Evolutionary conservation across 2,329 filamentous ascomycete species (phyloP).

Genomic region (Penicillium glabrum): DNA sequence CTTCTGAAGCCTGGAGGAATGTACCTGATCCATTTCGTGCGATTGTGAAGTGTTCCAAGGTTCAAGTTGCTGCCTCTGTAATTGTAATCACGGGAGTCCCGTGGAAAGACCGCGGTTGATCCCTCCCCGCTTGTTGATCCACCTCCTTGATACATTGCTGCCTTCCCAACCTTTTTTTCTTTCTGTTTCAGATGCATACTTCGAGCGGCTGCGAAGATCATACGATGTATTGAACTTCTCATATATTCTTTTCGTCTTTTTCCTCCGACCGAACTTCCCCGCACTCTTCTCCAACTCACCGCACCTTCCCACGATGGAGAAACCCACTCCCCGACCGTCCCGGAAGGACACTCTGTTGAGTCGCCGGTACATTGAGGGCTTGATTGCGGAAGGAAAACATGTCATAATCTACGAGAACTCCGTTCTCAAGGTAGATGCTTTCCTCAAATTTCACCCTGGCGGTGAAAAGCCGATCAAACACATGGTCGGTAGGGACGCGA

Average conservation of each 20-base stretch:
- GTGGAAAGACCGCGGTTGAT: constrained; percentile 14
- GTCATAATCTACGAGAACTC: constrained; percentile 78
- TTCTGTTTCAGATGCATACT: background rate
- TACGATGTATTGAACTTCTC: background rate
- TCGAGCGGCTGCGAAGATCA: background rate
- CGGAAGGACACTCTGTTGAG: constrained; percentile 55
- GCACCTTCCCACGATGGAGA: constrained; percentile 19
- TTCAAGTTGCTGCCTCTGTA: background rate
- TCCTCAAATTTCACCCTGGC: constrained; percentile 87
- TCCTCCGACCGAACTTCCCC: background rate
- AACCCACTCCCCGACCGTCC: constrained; percentile 20
- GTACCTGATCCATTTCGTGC: constrained; percentile 27
- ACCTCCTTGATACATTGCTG: constrained; percentile 15
- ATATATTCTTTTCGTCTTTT: background rate
- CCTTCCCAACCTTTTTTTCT: background rate
- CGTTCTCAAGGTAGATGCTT: constrained; percentile 85
- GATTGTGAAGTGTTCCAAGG: constrained; percentile 1
- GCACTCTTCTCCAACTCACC: background rate
- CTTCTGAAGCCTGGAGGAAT: background rate
- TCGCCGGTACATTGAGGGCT: constrained; percentile 69
- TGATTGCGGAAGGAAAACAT: constrained; percentile 78
- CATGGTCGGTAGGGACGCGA: constrained; percentile 91
- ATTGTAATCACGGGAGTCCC: constrained; percentile 6
- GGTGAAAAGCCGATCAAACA: constrained; percentile 88
- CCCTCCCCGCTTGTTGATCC: constrained; percentile 23